These are phyloP conservation scores for Leucosporidium creatinivorum DNA, from an alignment of 768 basidiomycete genomes.

Conservation along the genomic window DNA sequence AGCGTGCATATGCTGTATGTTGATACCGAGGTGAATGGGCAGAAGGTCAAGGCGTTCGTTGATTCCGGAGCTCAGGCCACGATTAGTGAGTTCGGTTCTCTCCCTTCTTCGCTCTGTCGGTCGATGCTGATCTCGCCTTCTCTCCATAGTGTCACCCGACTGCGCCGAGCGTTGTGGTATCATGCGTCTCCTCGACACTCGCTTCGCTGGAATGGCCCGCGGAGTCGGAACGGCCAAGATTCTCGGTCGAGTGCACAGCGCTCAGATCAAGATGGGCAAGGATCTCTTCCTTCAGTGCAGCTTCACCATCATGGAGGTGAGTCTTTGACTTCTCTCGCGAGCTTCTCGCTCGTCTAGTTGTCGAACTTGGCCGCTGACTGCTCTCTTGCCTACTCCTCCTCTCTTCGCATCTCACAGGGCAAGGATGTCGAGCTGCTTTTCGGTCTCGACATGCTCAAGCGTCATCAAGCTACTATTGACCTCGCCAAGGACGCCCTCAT, in stretches of 20 bases:
- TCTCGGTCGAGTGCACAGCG: constrained; percentile 85
- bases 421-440: constrained; percentile 89
- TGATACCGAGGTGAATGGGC: constrained; percentile 82
- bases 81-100: constrained; percentile 61
- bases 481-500: constrained; percentile 78
- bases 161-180: constrained; percentile 49
- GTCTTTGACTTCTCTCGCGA: constrained; percentile 11
- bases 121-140: constrained; percentile 1
- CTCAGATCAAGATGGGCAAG: constrained; percentile 71
- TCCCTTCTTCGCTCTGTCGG: not conserved
- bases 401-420: constrained; percentile 49
- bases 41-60: constrained; percentile 89
- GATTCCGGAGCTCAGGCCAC: constrained; percentile 96
- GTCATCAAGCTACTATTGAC: constrained; percentile 93
- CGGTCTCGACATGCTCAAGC: constrained; percentile 98
- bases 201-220: constrained; percentile 79
- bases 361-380: not conserved
- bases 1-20: constrained; percentile 96
- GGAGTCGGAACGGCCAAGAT: constrained; percentile 94
- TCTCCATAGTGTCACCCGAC: constrained; percentile 13
- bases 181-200: constrained; percentile 84
- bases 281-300: constrained; percentile 80
- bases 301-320: constrained; percentile 89
- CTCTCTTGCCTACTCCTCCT: not conserved
- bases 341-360: not conserved